phyloP scores from a whole-genome alignment of 2,329 filamentous ascomycete genomes.

The Ilyonectria sp. region DNA sequence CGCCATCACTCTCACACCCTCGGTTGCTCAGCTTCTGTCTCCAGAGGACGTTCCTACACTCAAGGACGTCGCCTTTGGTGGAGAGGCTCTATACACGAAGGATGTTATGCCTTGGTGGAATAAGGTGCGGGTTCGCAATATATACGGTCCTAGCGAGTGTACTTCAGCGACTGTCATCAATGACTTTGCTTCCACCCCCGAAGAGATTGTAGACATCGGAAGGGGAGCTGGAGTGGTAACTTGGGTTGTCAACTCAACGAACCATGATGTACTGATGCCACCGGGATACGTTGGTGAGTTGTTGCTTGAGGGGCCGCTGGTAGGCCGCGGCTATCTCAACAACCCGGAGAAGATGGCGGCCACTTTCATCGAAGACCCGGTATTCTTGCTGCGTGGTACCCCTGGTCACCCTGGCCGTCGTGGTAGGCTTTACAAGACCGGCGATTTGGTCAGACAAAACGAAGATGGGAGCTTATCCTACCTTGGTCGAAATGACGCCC shows the following conservation, averaged over 20 bases:
- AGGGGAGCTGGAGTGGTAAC: slow-evolving; percentile 8
- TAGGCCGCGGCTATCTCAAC: slow-evolving; percentile 44
- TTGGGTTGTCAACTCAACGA: slow-evolving; percentile 43
- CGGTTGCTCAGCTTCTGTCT: slow-evolving; percentile 61
- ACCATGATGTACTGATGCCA: slow-evolving; percentile 36
- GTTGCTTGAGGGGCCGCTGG: slow-evolving; percentile 45
- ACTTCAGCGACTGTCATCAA: slow-evolving; percentile 18
- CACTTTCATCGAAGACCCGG: slow-evolving; percentile 53
- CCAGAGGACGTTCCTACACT: slow-evolving; percentile 58
- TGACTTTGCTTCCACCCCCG: not conserved
- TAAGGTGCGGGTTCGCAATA: slow-evolving; percentile 38
- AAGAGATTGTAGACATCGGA: slow-evolving; percentile 9
- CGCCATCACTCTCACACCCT: slow-evolving; percentile 56
- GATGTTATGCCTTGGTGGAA: slow-evolving; percentile 45
- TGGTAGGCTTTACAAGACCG: slow-evolving; percentile 30
- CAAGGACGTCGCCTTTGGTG: slow-evolving; percentile 60
- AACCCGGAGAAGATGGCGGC: slow-evolving; percentile 42
- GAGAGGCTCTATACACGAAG: slow-evolving; percentile 62
- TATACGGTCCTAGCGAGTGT: slow-evolving; percentile 18
- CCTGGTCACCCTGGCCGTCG: slow-evolving; percentile 41
- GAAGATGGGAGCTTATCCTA: slow-evolving; percentile 54
- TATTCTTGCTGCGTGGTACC: slow-evolving; percentile 13
- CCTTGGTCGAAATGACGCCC: slow-evolving; percentile 65
- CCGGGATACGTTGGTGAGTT: slow-evolving; percentile 47
- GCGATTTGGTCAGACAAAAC: slow-evolving; percentile 41